Base-by-base conservation (phyloP, 345 rosid species). In the Orychophragmus violaceus region DNA sequence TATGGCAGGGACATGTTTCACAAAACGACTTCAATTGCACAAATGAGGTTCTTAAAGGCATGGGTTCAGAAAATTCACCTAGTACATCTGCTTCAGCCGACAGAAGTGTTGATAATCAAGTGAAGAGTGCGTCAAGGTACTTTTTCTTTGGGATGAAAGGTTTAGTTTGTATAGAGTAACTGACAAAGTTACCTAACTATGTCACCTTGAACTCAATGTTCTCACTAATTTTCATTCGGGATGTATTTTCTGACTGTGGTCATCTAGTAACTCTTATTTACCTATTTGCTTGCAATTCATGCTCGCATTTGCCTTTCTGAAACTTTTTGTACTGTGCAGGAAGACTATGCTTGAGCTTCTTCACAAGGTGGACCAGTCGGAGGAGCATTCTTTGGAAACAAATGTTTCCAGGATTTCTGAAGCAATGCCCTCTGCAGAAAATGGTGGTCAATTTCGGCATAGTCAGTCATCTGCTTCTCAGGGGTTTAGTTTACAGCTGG, bases 301-400 rank as follows among this genome's bases (percentile, higher is more conserved):
- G 71, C 22, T 25, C 39, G 22, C 50, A 24, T 6, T 63, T 14
- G 22, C 44, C 33, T 59, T 39, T 56, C 57, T 30, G 44, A 65
- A 3, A 6, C 17, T 41, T 52, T 37, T 59, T 65, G n/a, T 35
- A 50, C 27, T 35, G 45, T 71, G 79, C 85, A 90, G 96, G 78
- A 86, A 86, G 76, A 84, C 89, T 64, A 86, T 93, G 94, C 85
- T 90, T 68, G 94, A 93, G 78, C 97, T 90, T 74, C 87, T 90
- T 75, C 85, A 85, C 74, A 93, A 93, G 85, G 88, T 90, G 74
- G 89, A 90, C 74, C 86, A 83, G 39, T 72, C 88, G 28, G 69
- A 72, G 68, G 88, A 85, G 41, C 75, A 44, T 64, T 79, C 77
- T 48, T 66, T 75, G 64, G 80, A 78, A 63, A 57, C 77, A 45